Evolutionary conservation across 805 yeast genomes (phyloP).

Genomic region (Zygosaccharomyces kombuchaensis): DNA sequence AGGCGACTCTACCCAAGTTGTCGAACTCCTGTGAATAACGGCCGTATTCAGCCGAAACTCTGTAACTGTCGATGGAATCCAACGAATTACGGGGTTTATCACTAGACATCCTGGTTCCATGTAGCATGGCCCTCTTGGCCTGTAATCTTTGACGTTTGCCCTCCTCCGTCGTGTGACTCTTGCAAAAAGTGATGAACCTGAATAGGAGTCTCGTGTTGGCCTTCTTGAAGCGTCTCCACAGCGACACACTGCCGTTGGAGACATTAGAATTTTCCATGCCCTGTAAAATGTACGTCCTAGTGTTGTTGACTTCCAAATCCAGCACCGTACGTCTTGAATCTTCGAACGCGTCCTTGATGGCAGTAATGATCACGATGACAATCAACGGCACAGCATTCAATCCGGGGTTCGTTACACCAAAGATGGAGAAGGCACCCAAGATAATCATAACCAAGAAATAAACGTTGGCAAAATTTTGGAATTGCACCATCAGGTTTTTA

Average conservation of each 20-base stretch:
- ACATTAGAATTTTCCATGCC: conserved; percentile 58
- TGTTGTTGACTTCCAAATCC: conserved; percentile 74
- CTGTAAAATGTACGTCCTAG: conserved; percentile 58
- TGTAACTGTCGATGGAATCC: conserved; percentile 34
- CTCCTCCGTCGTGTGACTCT: conserved; percentile 32
- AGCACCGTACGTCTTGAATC: conserved; percentile 70
- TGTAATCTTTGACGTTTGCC: conserved; percentile 37
- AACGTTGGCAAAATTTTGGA: conserved; percentile 83
- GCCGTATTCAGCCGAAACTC: conserved; percentile 36
- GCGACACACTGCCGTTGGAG: conserved; percentile 55
- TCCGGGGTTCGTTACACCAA: conserved; percentile 78
- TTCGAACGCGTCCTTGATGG: conserved; percentile 74
- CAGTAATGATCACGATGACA: conserved; percentile 71
- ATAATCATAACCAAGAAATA: conserved; percentile 78
- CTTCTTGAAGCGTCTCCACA: conserved; percentile 70
- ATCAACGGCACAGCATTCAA: conserved; percentile 72
- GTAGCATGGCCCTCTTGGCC: conserved; percentile 30
- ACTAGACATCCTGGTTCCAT: conserved; percentile 25
- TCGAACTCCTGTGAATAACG: conserved; percentile 36
- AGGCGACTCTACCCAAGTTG: conserved; percentile 51
- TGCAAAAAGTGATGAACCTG: conserved; percentile 25
- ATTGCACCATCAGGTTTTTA: conserved; percentile 74
- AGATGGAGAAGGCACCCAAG: conserved; percentile 69
- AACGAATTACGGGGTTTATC: conserved; percentile 38
- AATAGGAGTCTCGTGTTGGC: conserved; percentile 35